Base-by-base conservation (phyloP, 2,329 filamentous ascomycete genomes). In the Juglanconis sp. region DNA sequence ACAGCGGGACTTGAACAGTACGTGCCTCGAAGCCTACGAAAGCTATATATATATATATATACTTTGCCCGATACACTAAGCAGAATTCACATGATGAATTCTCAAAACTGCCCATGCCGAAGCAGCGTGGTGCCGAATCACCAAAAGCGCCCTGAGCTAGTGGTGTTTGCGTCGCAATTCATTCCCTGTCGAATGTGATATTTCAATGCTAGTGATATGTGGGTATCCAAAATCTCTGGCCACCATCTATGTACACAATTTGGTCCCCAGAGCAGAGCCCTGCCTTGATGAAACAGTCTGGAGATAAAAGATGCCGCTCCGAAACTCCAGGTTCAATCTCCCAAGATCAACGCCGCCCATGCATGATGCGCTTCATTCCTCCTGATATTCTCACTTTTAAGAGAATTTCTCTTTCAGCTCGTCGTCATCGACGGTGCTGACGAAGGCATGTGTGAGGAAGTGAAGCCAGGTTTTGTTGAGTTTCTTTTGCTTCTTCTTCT, bases 381-480 rank as follows among this genome's bases (percentile, higher is more conserved):
- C 38, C 38, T 42, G n/a, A 11, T 24, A 7, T 44, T 17, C 36
- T 38, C 24, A 17, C n/a, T 49, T 50, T 49, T 58, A 63, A 8
- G 61, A 61, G 47, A 60, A 58, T 15, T 61, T 40, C 65, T 80
- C 74, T 68, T 82, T 76, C 40, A 96, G 78, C 46, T 94, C 86
- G 53, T 88, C 80, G 57, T 84, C 77, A 54, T 85, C 81, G 67
- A 90, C 76, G 3, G 88, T 92, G 44, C 87, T 84, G 30, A 96
- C 90, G 75, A 95, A 96, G 1, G 92, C 92, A 59, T 91, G 86
- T 61, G 79, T 74, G 34, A 96, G 76, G 71, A 96, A 96, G 53
- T 88, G 85, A 62, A 87, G 80, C 92, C 92, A 96, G 5, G 86
- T 79, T 71, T 88, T 86, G 70, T 89, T 88, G 67, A 82, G 81